A percentile compares a stretch with the other conserved stretches of the same genome.
These are phyloP conservation scores for Falciphora oryzae DNA, from an alignment of 2,329 filamentous ascomycete genomes.

Conservation along the genomic window DNA sequence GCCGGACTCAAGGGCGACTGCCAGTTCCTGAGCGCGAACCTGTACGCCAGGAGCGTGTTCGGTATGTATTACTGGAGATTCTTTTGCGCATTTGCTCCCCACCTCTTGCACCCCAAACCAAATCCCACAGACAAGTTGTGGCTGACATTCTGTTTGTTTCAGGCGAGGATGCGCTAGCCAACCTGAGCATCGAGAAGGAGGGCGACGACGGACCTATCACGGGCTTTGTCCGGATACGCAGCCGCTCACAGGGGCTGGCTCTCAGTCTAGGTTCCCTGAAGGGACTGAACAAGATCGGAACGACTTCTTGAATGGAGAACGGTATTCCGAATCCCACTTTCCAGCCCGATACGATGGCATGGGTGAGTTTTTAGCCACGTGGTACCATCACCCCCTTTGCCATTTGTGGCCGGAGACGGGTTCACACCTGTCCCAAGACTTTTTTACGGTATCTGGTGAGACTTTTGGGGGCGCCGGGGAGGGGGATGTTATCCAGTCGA, in stretches of 20 bases:
- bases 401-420: background rate
- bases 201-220: slow-evolving; percentile 92
- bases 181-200: slow-evolving; percentile 96
- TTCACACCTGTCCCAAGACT: background rate
- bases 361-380: background rate
- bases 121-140: slow-evolving; percentile 18
- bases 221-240: slow-evolving; percentile 95
- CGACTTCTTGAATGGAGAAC: slow-evolving; percentile 25
- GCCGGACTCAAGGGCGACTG: slow-evolving; percentile 96
- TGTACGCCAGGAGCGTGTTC: slow-evolving; percentile 95
- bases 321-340: background rate
- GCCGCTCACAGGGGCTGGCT: slow-evolving; percentile 90
- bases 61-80: slow-evolving; percentile 57
- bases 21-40: slow-evolving; percentile 93
- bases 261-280: slow-evolving; percentile 92
- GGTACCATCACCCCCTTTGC: background rate
- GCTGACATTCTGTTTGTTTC: slow-evolving; percentile 10
- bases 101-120: slow-evolving; percentile 11
- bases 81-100: background rate
- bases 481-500: background rate
- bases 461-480: background rate
- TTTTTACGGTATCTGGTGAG: background rate
- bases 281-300: slow-evolving; percentile 77
- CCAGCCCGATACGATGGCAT: background rate
- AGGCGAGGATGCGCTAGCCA: slow-evolving; percentile 98